These are phyloP conservation scores for Trichoderma gracile DNA, from an alignment of 2,329 filamentous ascomycete species.

Conservation along the genomic window DNA sequence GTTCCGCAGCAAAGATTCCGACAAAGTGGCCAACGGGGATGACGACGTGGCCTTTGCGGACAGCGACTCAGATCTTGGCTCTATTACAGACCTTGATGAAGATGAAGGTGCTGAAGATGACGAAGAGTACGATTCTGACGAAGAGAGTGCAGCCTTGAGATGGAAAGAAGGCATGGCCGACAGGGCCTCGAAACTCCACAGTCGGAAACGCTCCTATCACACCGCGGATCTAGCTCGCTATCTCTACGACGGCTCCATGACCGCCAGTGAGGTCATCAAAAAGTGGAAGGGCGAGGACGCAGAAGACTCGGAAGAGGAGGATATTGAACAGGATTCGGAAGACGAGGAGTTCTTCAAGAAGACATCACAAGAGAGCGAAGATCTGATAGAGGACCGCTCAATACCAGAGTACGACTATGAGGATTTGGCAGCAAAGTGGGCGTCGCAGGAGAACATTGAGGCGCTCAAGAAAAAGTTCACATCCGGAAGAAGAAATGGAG, in stretches of 20 bases:
- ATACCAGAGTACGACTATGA: slow-evolving; percentile 81
- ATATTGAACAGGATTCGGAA: slow-evolving; percentile 56
- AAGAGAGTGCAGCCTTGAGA: slow-evolving; percentile 70
- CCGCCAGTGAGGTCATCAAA: slow-evolving; percentile 71
- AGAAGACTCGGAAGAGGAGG: slow-evolving; percentile 56
- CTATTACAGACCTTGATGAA: slow-evolving; percentile 62
- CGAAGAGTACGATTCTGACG: slow-evolving; percentile 58
- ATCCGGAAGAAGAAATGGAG: slow-evolving; percentile 47
- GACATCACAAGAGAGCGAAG: slow-evolving; percentile 64
- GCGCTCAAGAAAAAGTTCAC: slow-evolving; percentile 74
- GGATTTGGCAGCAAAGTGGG: slow-evolving; percentile 82
- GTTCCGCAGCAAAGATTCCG: slow-evolving; percentile 53
- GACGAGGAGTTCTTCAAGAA: slow-evolving; percentile 68
- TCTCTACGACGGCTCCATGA: slow-evolving; percentile 82
- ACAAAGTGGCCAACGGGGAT: slow-evolving; percentile 52
- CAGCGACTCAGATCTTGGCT: slow-evolving; percentile 94
- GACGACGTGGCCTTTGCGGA: slow-evolving; percentile 90
- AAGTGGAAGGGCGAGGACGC: slow-evolving; percentile 72
- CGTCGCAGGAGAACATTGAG: slow-evolving; percentile 74
- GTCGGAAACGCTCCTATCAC: slow-evolving; percentile 69
- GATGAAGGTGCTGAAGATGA: slow-evolving; percentile 48
- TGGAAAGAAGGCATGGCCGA: slow-evolving; percentile 90
- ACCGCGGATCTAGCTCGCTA: slow-evolving; percentile 80
- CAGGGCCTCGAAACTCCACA: slow-evolving; percentile 71
- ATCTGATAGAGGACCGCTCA: slow-evolving; percentile 74